Base-by-base conservation (phyloP, 2,329 filamentous ascomycete genomes). In the Fusarium sp. region DNA sequence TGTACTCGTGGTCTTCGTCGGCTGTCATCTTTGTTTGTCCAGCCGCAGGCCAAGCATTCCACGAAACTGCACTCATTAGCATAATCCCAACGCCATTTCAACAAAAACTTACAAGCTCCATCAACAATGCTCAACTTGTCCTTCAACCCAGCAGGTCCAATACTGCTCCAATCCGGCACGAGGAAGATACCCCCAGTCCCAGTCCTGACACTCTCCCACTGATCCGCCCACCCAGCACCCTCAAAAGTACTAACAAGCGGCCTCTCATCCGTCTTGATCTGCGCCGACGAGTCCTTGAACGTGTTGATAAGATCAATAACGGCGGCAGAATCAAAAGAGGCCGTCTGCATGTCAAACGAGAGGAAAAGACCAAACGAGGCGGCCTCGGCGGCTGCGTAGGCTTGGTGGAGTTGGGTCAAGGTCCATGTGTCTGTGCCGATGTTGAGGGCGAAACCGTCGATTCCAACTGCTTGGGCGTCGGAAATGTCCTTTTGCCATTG, bases 181-280 rank as follows among this genome's bases (percentile, higher is more conserved):
- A 88, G 80, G 71, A 81, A 85, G 30, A 86, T 80, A 20, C 75
- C 77, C 20, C 78, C 74, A 2, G 78, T 80, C 27, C 64, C 54
- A 34, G 73, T 67, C 65, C 85, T 84, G 68, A 89, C 87, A 1
- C 74, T 75, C 18, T 71, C 61, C 87, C 87, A 89, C 68, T 88
- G 84, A 3, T 74, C 78, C 14, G 82, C 79, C 56, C 85, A 84
- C 11, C 64, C 71, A 0, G 81, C 75, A 1, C 88, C 88, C 76
- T 89, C 87, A 66, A 89, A 90, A 0, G 88, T 89, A 5, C 85
- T 87, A 6, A 87, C 88, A 27, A 89, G 80, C 0, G 87, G 83
- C 63, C 82, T 69, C 2, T 65, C 68, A 45, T 79, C 72, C 39
- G 76, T 68, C 14, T 73, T 70, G 52, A 77, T 82, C 76, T 84